A percentile compares a stretch with the other conserved stretches of the same genome.
phyloP scores from a whole-genome alignment of 768 basidiomycete species.

The Dioszegia hungarica region DNA sequence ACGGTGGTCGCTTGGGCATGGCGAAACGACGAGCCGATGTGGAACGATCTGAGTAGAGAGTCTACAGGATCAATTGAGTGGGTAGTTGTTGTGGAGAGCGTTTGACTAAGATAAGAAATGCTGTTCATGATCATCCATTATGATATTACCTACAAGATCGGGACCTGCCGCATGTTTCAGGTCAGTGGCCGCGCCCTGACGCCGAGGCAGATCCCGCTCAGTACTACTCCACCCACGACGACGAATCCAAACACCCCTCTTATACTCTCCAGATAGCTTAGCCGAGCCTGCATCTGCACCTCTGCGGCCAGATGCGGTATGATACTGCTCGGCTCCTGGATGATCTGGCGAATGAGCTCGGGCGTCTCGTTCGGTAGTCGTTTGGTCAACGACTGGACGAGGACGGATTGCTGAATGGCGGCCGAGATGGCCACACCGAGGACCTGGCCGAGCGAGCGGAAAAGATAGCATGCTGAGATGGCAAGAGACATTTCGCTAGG shows the following conservation, averaged over 20 bases:
- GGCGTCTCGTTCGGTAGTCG: slow-evolving; percentile 4
- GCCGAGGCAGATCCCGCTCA: slow-evolving; percentile 15
- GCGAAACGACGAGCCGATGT: not conserved
- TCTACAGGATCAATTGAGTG: too few species aligned
- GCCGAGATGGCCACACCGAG: slow-evolving; percentile 39
- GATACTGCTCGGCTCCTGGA: slow-evolving; percentile 28
- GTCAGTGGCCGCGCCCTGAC: slow-evolving; percentile 10
- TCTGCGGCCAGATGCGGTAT: slow-evolving; percentile 18
- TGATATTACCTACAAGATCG: too few species aligned
- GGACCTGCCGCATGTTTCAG: not conserved
- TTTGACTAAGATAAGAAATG: too few species aligned
- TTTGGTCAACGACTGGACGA: slow-evolving; percentile 10
- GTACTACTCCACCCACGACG: slow-evolving; percentile 14
- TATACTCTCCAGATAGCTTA: slow-evolving; percentile 36
- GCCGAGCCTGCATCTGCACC: slow-evolving; percentile 19
- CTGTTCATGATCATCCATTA: too few species aligned
- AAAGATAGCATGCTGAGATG: slow-evolving; percentile 44
- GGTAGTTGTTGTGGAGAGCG: too few species aligned
- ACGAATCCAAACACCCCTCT: slow-evolving; percentile 34
- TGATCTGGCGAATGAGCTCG: slow-evolving; percentile 22
- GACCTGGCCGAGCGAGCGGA: slow-evolving; percentile 43
- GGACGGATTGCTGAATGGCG: slow-evolving; percentile 39
- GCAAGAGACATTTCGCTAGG: slow-evolving; percentile 29
- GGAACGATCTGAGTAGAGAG: not conserved
- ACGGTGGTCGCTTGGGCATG: too few species aligned